Percentiles rank a stretch among this genome's conserved stretches.
Evolutionary conservation across 2,329 filamentous ascomycete genomes (phyloP).

Genomic region (Scopulariopsis brevicaulis): DNA sequence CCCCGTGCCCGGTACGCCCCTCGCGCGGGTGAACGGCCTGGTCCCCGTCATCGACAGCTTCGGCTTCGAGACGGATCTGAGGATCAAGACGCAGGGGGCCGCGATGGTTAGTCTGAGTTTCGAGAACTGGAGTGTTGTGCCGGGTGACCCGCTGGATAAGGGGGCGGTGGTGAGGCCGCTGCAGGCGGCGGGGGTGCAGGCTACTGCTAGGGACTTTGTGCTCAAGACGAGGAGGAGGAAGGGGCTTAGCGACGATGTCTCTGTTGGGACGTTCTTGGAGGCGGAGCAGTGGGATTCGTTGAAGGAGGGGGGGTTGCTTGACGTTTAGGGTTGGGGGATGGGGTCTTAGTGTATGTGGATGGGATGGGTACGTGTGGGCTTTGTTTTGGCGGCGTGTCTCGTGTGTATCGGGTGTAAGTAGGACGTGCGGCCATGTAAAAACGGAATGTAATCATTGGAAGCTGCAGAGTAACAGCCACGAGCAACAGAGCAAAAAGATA

Average conservation of each 20-base stretch:
- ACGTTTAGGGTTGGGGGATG: slow-evolving; percentile 20
- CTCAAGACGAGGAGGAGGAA: slow-evolving; percentile 91
- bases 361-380: not conserved
- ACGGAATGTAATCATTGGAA: no score
- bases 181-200: slow-evolving; percentile 79
- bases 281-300: slow-evolving; percentile 83
- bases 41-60: slow-evolving; percentile 96
- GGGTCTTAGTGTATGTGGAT: not conserved
- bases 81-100: slow-evolving; percentile 91
- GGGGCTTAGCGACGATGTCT: slow-evolving; percentile 89
- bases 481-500: no score
- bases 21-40: slow-evolving; percentile 84
- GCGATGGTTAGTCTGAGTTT: slow-evolving; percentile 87
- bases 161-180: slow-evolving; percentile 72
- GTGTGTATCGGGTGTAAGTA: no score
- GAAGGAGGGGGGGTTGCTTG: slow-evolving; percentile 80
- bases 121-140: slow-evolving; percentile 91
- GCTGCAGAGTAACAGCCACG: no score
- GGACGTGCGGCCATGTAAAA: no score
- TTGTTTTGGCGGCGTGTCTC: not conserved
- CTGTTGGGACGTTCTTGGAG: slow-evolving; percentile 91
- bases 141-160: slow-evolving; percentile 86
- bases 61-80: slow-evolving; percentile 92
- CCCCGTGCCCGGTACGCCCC: slow-evolving; percentile 83
- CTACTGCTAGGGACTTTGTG: slow-evolving; percentile 89